These are phyloP conservation scores for Candida dendrica DNA, from an alignment of 805 yeast genomes.

Conservation along the genomic window DNA sequence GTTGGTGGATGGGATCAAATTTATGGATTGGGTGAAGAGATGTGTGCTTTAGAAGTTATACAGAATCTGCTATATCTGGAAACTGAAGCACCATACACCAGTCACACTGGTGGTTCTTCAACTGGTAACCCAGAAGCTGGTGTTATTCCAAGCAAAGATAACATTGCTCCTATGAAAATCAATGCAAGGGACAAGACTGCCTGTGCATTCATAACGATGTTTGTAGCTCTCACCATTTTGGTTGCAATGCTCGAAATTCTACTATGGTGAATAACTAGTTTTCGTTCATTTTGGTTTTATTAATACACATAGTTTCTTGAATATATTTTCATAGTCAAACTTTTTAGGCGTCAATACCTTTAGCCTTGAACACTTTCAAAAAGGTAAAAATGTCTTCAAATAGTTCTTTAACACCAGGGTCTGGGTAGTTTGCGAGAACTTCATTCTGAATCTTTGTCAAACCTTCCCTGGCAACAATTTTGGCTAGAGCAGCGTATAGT, in stretches of 20 bases:
- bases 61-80: conserved; percentile 30
- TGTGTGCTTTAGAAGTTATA: conserved; percentile 68
- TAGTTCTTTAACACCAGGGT: conserved; percentile 50
- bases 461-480: conserved; percentile 70
- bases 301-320: too few species aligned
- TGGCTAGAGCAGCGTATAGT: conserved; percentile 48
- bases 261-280: not conserved
- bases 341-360: conserved; percentile 8
- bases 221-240: not conserved
- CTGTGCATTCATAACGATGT: not conserved
- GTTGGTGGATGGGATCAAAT: conserved; percentile 58
- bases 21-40: conserved; percentile 89
- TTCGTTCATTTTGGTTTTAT: too few species aligned
- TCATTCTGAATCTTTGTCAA: conserved; percentile 67
- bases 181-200: not conserved
- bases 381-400: conserved; percentile 45
- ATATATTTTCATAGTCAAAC: too few species aligned
- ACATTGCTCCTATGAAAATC: not conserved
- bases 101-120: conserved; percentile 63
- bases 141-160: conserved; percentile 5
- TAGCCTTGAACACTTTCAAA: conserved; percentile 21
- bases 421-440: conserved; percentile 59
- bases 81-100: conserved; percentile 54
- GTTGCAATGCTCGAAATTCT: not conserved
- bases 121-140: conserved; percentile 67